Evolutionary conservation across 2,329 filamentous ascomycete genomes (phyloP).

Genomic region (Colletotrichum orchidophilum): DNA sequence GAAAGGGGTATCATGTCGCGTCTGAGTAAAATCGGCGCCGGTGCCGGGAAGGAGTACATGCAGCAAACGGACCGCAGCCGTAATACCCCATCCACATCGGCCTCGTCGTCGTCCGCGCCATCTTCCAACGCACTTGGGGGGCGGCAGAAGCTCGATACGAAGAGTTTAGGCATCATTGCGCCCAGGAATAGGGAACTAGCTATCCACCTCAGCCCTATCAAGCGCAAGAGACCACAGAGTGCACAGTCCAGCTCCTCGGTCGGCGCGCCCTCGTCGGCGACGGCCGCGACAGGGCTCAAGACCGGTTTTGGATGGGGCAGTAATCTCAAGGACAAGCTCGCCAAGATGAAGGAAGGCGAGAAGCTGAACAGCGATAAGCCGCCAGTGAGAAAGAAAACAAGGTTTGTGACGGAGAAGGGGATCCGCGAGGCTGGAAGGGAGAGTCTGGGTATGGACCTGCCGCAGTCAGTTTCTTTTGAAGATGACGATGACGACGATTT

Average conservation of each 20-base stretch:
- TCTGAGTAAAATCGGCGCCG: constrained; percentile 70
- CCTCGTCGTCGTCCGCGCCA: constrained; percentile 1
- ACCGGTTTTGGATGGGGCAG: constrained; percentile 66
- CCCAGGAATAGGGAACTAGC: constrained; percentile 51
- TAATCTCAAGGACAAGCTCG: constrained; percentile 63
- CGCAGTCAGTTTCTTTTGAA: constrained; percentile 34
- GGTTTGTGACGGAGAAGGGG: constrained; percentile 81
- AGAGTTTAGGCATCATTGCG: constrained; percentile 52
- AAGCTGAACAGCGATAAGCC: constrained; percentile 46
- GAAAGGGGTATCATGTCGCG: constrained; percentile 78
- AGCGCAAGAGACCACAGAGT: constrained; percentile 68
- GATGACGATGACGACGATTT: constrained; percentile 62
- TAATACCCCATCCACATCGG: not conserved
- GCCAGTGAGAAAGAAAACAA: constrained; percentile 75
- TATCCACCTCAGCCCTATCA: constrained; percentile 67
- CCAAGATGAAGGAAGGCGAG: constrained; percentile 70
- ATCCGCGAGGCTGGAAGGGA: constrained; percentile 81
- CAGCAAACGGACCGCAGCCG: constrained; percentile 42
- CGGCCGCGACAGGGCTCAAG: constrained; percentile 37
- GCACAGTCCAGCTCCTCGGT: constrained; percentile 48
- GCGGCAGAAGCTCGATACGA: constrained; percentile 52
- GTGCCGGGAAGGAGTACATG: constrained; percentile 78
- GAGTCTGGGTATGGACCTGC: constrained; percentile 68
- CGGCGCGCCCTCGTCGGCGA: constrained; percentile 28
- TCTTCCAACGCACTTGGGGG: constrained; percentile 37